Percentiles rank a stretch among this genome's conserved stretches.
These are phyloP conservation scores for Lichtheimia ramosa DNA, from an alignment of 371 early-diverging fungal genomes.

Conservation along the genomic window DNA sequence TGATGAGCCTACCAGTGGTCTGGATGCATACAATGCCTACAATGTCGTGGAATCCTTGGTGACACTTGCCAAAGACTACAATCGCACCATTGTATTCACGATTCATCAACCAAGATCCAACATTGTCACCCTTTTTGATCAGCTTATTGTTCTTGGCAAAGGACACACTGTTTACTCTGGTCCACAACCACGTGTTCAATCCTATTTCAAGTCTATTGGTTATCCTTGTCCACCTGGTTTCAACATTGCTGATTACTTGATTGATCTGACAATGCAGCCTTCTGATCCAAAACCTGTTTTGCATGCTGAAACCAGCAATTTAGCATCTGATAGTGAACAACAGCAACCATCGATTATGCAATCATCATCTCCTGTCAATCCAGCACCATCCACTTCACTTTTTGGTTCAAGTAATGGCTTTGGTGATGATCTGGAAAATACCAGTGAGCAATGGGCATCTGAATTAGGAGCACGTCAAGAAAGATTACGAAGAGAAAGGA, in stretches of 20 bases:
- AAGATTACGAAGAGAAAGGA: conserved; percentile 19
- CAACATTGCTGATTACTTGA: conserved; percentile 90
- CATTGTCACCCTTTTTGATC: conserved; percentile 89
- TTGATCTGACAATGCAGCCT: conserved; percentile 77
- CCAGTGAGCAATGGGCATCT: conserved; percentile 45
- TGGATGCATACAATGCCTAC: conserved; percentile 91
- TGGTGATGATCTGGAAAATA: conserved; percentile 35
- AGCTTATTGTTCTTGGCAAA: conserved; percentile 81
- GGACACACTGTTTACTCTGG: conserved; percentile 86
- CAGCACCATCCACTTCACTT: conserved; percentile 3
- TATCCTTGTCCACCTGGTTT: conserved; percentile 85
- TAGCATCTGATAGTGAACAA: background rate
- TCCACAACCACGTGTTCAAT: conserved; percentile 44
- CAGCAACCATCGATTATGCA: too few species aligned
- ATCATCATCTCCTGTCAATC: background rate
- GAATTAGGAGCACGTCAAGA: conserved; percentile 28
- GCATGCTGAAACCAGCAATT: background rate
- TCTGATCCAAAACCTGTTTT: conserved; percentile 18
- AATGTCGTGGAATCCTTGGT: conserved; percentile 88
- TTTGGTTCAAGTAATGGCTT: conserved; percentile 11
- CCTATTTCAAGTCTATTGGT: conserved; percentile 70
- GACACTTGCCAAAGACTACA: conserved; percentile 75
- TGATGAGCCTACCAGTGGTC: conserved; percentile 94
- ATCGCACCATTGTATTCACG: conserved; percentile 89
- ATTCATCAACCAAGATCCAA: conserved; percentile 96